Conservation (phyloP, 2,329 filamentous ascomycete genomes). For the Ceratocystis colombiana region DNA sequence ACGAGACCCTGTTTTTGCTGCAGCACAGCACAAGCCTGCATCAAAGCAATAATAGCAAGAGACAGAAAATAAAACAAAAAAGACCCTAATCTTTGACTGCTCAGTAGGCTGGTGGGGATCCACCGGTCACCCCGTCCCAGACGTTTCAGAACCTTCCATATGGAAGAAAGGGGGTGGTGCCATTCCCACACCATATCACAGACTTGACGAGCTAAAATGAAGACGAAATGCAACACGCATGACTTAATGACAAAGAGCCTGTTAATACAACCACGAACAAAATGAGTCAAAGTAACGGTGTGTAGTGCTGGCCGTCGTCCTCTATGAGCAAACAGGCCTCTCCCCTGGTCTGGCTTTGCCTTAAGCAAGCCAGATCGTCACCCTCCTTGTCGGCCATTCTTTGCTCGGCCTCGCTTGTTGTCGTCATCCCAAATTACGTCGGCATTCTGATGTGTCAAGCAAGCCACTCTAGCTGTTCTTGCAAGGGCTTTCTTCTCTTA, state of each 20-base stretch:
- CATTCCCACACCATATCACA: background rate
- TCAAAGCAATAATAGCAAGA: background rate
- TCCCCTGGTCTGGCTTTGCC: background rate
- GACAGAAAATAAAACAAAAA: background rate
- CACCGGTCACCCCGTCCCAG: slow-evolving; percentile 13
- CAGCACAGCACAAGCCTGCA: background rate
- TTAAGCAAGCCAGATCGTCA: background rate
- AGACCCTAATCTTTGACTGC: background rate
- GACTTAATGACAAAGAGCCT: slow-evolving; percentile 5
- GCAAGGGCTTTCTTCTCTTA: background rate
- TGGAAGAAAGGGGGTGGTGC: slow-evolving; percentile 8
- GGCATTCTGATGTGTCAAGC: slow-evolving; percentile 9
- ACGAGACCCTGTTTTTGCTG: background rate
- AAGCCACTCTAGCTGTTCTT: slow-evolving; percentile 3
- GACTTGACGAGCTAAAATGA: background rate
- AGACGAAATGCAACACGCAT: background rate
- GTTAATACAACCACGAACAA: background rate
- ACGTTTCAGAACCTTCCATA: slow-evolving; percentile 15
- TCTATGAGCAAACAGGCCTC: background rate
- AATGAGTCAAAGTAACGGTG: background rate
- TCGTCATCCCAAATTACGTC: slow-evolving; percentile 10
- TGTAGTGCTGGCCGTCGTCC: background rate
- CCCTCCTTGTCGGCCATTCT: background rate
- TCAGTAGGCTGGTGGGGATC: background rate
- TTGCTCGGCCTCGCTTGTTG: background rate